Evolutionary conservation across 2,329 filamentous ascomycete species (phyloP).

Genomic region (Huntiella savannae): DNA sequence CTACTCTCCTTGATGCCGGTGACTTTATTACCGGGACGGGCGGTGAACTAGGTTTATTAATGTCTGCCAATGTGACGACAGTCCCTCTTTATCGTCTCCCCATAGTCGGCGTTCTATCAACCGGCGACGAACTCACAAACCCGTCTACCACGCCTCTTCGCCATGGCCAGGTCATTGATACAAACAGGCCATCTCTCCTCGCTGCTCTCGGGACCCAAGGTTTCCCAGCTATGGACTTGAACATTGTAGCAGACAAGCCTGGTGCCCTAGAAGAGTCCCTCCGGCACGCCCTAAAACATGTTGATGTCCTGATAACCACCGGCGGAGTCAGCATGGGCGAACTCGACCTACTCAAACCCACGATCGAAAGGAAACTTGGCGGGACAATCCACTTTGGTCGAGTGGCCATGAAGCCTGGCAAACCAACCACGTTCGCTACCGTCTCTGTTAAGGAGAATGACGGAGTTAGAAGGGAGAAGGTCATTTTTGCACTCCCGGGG

Average conservation of each 20-base stretch:
- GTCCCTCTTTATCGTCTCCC: conserved; percentile 60
- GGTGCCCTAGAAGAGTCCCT: conserved; percentile 59
- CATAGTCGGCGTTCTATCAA: conserved; percentile 71
- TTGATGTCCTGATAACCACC: conserved; percentile 75
- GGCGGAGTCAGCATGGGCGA: conserved; percentile 97
- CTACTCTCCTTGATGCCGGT: conserved; percentile 54
- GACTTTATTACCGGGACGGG: conserved; percentile 72
- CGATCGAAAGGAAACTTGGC: conserved; percentile 72
- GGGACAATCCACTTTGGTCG: conserved; percentile 93
- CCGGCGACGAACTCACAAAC: conserved; percentile 85
- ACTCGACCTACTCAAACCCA: conserved; percentile 88
- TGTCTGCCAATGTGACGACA: conserved; percentile 57
- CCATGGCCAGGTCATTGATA: conserved; percentile 79
- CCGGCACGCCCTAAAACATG: conserved; percentile 50
- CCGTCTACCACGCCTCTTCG: conserved; percentile 40
- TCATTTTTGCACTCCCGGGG: conserved; percentile 78
- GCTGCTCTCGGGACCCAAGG: conserved; percentile 56
- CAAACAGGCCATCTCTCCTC: conserved; percentile 74
- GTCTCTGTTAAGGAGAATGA: conserved; percentile 38
- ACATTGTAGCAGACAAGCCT: conserved; percentile 60
- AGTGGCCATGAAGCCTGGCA: conserved; percentile 94
- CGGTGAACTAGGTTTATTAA: conserved; percentile 78
- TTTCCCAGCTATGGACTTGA: conserved; percentile 65
- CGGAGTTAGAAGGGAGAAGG: conserved; percentile 40
- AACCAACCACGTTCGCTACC: conserved; percentile 92